phyloP scores from a whole-genome alignment of 352 stramenopile genomes.

The Globisporangium recalcitrans region DNA sequence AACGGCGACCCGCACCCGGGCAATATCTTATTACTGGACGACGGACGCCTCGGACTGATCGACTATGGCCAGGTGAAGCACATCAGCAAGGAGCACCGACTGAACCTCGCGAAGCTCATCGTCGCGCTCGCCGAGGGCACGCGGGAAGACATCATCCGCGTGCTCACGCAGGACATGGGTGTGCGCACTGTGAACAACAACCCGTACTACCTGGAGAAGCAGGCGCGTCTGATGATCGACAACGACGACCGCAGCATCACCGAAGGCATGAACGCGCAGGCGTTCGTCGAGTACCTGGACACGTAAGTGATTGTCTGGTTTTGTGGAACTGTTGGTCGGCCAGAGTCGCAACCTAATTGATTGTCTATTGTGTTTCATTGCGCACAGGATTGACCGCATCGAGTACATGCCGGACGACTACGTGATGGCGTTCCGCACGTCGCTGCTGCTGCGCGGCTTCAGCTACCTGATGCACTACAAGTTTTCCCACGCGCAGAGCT shows the following conservation, averaged over 20 bases:
- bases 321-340: neutral
- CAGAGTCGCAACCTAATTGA: constrained; percentile 1
- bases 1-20: constrained; percentile 90
- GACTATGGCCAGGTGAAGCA: constrained; percentile 92
- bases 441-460: constrained; percentile 79
- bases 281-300: constrained; percentile 83
- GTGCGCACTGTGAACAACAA: constrained; percentile 71
- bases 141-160: constrained; percentile 68
- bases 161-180: constrained; percentile 75
- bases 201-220: constrained; percentile 81
- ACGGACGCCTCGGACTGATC: constrained; percentile 86
- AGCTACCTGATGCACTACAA: constrained; percentile 84
- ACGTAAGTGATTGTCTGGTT: constrained; percentile 35
- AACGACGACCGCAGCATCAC: constrained; percentile 77
- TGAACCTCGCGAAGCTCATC: constrained; percentile 80
- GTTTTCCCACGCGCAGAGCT: constrained; percentile 82
- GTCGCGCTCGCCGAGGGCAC: constrained; percentile 70
- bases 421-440: constrained; percentile 85
- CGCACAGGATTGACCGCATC: constrained; percentile 66
- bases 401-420: constrained; percentile 82
- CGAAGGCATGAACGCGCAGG: constrained; percentile 79
- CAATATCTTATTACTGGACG: constrained; percentile 89
- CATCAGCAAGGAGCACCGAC: constrained; percentile 56
- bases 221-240: constrained; percentile 83
- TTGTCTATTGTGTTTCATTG: neutral